These are phyloP conservation scores for Mycena sanguinolenta DNA, from an alignment of 768 basidiomycete species.

Conservation along the genomic window DNA sequence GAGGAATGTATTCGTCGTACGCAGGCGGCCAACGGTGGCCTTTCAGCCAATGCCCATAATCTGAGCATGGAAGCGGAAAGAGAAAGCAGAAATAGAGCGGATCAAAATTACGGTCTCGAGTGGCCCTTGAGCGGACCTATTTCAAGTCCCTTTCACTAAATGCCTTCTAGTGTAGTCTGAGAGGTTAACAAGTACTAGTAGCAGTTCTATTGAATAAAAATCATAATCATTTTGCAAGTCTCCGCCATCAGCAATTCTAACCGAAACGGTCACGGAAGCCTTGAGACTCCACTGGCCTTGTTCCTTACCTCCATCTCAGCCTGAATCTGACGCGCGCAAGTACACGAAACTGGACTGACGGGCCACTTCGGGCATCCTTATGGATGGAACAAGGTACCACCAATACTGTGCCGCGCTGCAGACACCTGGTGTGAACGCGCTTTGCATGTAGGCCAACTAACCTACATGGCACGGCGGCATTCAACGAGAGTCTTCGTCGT, in stretches of 20 bases:
- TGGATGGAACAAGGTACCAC: constrained; percentile 81
- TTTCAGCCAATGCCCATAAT: constrained; percentile 61
- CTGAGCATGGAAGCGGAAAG: constrained; percentile 59
- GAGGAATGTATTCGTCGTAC: constrained; percentile 62
- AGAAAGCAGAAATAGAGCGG: constrained; percentile 38
- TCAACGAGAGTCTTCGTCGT: constrained; percentile 80
- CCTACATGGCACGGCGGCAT: constrained; percentile 70
- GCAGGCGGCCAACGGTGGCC: constrained; percentile 46
- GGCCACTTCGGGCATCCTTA: constrained; percentile 73
- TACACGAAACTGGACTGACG: constrained; percentile 80
- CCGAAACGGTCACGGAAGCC: neutral
- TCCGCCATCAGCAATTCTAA: neutral
- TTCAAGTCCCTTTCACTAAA: neutral
- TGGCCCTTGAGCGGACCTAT: neutral
- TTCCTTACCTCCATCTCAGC: constrained; percentile 36
- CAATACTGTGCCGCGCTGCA: constrained; percentile 13
- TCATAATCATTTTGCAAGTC: too few relatives aligned
- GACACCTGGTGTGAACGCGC: constrained; percentile 41
- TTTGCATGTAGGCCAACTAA: constrained; percentile 65
- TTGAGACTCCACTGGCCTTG: constrained; percentile 27
- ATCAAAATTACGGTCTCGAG: neutral
- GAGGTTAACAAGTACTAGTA: neutral
- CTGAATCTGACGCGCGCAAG: constrained; percentile 67
- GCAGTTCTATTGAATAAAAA: neutral
- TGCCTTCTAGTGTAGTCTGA: neutral